A percentile compares a stretch with the other conserved stretches of the same genome.
Evolutionary conservation across 1,284 basidiomycete genomes (phyloP).

Genomic region (Xerocomus nothofagi): DNA sequence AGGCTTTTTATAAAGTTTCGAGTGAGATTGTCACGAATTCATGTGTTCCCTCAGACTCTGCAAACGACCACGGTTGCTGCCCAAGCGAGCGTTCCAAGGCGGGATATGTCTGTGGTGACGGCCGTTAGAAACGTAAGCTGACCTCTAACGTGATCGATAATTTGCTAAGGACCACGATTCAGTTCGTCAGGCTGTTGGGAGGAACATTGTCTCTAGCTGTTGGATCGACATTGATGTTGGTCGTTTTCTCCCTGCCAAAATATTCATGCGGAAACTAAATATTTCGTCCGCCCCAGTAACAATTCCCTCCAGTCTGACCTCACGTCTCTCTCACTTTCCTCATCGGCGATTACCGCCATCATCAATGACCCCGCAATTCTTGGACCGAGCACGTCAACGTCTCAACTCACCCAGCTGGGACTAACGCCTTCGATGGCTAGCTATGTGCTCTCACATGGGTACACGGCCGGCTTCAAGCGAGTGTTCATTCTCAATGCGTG

Average conservation of each 20-base stretch:
- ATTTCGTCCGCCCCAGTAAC: constrained; percentile 41
- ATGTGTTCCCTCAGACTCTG: constrained; percentile 43
- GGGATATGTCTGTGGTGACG: constrained; percentile 73
- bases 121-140: constrained; percentile 59
- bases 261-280: background rate
- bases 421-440: constrained; percentile 40
- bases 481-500: constrained; percentile 60
- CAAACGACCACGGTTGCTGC: constrained; percentile 69
- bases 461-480: constrained; percentile 53
- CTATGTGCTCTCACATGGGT: constrained; percentile 50
- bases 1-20: constrained; percentile 3
- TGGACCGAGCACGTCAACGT: constrained; percentile 27
- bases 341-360: constrained; percentile 40
- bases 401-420: constrained; percentile 33
- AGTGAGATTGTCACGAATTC: background rate
- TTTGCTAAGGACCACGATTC: constrained; percentile 4
- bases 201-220: constrained; percentile 64
- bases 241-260: background rate
- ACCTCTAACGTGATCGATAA: background rate
- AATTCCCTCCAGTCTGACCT: constrained; percentile 50
- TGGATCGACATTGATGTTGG: constrained; percentile 56
- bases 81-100: constrained; percentile 64
- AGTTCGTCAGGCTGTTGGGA: constrained; percentile 67
- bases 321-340: constrained; percentile 37
- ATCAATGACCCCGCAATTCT: constrained; percentile 53